Conservation (phyloP, 257 asterid species). For the Sherardia arvensis region DNA sequence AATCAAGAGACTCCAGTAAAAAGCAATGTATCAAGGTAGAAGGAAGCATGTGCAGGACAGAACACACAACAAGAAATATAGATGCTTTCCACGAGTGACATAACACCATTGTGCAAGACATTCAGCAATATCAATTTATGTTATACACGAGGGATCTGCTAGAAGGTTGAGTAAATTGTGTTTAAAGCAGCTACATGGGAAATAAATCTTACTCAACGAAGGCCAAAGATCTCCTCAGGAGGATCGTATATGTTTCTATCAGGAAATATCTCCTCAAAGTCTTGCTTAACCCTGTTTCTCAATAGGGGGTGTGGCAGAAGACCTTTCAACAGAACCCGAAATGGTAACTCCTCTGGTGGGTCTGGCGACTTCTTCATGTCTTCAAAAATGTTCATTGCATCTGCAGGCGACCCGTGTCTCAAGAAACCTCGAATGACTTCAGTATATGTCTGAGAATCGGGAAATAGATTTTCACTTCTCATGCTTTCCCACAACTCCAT, state of each 20-base stretch:
- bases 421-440: conserved; percentile 96
- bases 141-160: not conserved
- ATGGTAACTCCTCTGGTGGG: conserved; percentile 83
- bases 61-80: not conserved
- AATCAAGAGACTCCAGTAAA: not conserved
- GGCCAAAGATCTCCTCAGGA: conserved; percentile 91
- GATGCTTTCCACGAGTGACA: not conserved
- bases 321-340: conserved; percentile 82
- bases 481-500: conserved; percentile 78
- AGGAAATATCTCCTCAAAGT: conserved; percentile 85
- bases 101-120: not conserved
- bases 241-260: conserved; percentile 87
- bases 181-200: not conserved
- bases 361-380: conserved; percentile 93
- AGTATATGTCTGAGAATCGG: conserved; percentile 80
- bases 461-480: conserved; percentile 73
- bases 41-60: not conserved
- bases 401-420: conserved; percentile 90
- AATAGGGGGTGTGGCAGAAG: conserved; percentile 91
- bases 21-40: not conserved
- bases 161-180: not conserved
- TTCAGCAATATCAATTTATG: not conserved
- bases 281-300: conserved; percentile 91
- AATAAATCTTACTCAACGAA: conserved; percentile 30
- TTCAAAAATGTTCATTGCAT: conserved; percentile 91